These are phyloP conservation scores for Candida rishiriensis DNA, from an alignment of 805 yeast species.

Conservation along the genomic window DNA sequence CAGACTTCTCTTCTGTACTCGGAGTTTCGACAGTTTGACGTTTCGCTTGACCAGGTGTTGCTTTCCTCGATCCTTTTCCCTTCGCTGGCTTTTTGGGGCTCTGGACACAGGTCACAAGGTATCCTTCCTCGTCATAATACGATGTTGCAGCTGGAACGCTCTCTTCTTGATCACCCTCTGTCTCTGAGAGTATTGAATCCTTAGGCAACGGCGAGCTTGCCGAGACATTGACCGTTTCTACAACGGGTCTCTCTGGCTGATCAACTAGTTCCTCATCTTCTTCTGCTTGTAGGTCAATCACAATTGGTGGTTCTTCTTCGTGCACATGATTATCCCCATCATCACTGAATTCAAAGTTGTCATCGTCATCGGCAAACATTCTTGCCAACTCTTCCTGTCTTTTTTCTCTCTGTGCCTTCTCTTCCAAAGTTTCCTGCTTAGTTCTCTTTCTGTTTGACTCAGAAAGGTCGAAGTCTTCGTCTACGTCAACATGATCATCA, in stretches of 20 bases:
- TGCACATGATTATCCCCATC: slow-evolving; percentile 2
- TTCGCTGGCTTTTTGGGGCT: slow-evolving; percentile 4
- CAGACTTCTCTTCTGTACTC: too few relatives aligned
- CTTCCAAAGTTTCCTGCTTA: slow-evolving; percentile 11
- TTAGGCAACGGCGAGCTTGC: too few relatives aligned
- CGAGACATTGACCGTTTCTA: too few relatives aligned
- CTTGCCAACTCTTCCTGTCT: slow-evolving; percentile 16
- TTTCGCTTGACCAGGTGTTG: slow-evolving; percentile 11
- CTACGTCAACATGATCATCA: slow-evolving; percentile 6
- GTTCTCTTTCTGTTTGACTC: slow-evolving; percentile 16
- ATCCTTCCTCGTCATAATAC: slow-evolving; percentile 30
- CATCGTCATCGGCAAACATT: slow-evolving; percentile 25
- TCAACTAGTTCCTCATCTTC: background rate
- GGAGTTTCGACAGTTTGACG: slow-evolving; percentile 8
- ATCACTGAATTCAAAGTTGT: slow-evolving; percentile 7
- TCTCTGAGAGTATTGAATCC: background rate
- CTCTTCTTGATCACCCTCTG: slow-evolving; percentile 3
- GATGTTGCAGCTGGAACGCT: slow-evolving; percentile 13
- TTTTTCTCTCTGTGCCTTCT: slow-evolving; percentile 5
- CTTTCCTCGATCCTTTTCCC: slow-evolving; percentile 5
- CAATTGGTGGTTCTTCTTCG: background rate
- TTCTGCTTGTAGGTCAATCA: background rate
- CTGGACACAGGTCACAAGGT: slow-evolving; percentile 18
- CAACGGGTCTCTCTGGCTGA: background rate
- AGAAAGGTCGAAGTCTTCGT: slow-evolving; percentile 1